phyloP scores from a whole-genome alignment of 2,329 filamentous ascomycete species.

The Calonectria multiphialidica region DNA sequence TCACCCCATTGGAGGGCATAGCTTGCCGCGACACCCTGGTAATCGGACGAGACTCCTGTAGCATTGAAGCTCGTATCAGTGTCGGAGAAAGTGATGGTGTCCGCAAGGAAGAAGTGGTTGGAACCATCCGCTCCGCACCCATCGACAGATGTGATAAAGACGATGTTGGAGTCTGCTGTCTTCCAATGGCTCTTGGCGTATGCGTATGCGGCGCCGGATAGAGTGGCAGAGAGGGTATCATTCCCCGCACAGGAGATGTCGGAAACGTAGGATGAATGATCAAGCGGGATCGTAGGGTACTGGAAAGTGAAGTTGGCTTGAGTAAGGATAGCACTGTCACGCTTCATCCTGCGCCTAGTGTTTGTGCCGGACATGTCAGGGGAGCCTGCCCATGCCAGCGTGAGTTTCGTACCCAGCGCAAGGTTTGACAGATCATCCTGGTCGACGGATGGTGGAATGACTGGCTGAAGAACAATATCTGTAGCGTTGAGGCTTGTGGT shows the following conservation, averaged over 20 bases:
- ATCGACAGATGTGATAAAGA: constrained; percentile 26
- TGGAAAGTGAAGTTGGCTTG: constrained; percentile 29
- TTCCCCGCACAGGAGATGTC: not conserved
- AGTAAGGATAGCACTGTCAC: constrained; percentile 17
- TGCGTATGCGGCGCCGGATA: constrained; percentile 7
- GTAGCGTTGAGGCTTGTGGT: not conserved
- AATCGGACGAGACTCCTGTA: not conserved
- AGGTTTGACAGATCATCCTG: constrained; percentile 16
- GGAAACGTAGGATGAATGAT: constrained; percentile 17
- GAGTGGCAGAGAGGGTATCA: not conserved
- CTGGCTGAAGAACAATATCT: constrained; percentile 19
- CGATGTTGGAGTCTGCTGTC: not conserved
- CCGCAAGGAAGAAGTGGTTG: constrained; percentile 23
- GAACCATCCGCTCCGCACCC: constrained; percentile 21
- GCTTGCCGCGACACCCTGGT: not conserved
- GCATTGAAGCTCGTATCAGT: constrained; percentile 12
- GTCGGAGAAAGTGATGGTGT: constrained; percentile 7
- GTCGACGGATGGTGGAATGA: constrained; percentile 25
- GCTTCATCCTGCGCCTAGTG: constrained; percentile 15
- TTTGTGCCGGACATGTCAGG: not conserved
- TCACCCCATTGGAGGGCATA: constrained; percentile 19
- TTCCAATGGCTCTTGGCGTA: constrained; percentile 26
- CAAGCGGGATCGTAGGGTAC: constrained; percentile 27
- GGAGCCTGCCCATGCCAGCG: constrained; percentile 28
- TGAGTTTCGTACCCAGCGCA: not conserved